These are phyloP conservation scores for Sugiyamaella americana DNA, from an alignment of 805 yeast genomes.

Conservation along the genomic window DNA sequence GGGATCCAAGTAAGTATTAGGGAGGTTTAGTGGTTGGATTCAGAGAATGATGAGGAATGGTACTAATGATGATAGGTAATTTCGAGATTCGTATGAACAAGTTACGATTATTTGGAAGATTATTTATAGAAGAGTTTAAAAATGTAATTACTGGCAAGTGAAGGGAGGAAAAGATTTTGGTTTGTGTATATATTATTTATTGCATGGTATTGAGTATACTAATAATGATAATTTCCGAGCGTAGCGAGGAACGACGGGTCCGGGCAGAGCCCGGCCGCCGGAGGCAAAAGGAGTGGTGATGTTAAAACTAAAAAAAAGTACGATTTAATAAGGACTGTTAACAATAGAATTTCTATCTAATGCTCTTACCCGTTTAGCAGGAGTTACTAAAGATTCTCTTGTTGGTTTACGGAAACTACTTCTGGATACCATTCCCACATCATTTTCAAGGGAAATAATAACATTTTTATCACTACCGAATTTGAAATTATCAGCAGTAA, in stretches of 20 bases:
- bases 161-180: slow-evolving; percentile 6
- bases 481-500: slow-evolving; percentile 73
- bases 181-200: too few species aligned
- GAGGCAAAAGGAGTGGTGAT: too few species aligned
- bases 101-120: slow-evolving; percentile 14
- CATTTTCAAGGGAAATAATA: slow-evolving; percentile 67
- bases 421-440: slow-evolving; percentile 64
- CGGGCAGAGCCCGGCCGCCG: too few species aligned
- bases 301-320: slow-evolving; percentile 1
- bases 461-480: slow-evolving; percentile 67
- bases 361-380: slow-evolving; percentile 20
- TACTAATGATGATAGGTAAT: slow-evolving; percentile 5
- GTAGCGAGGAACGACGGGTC: too few species aligned
- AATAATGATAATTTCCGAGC: background rate
- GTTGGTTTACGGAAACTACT: slow-evolving; percentile 54
- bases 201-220: background rate
- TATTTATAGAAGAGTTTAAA: slow-evolving; percentile 20
- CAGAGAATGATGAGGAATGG: too few species aligned
- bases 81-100: slow-evolving; percentile 13
- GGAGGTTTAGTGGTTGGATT: too few species aligned
- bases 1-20: slow-evolving; percentile 4
- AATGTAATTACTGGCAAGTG: slow-evolving; percentile 9
- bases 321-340: slow-evolving; percentile 24
- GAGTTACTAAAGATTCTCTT: slow-evolving; percentile 39
- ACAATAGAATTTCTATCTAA: slow-evolving; percentile 23